phyloP scores from a whole-genome alignment of 2,329 filamentous ascomycete species.

The Monilinia polystroma region DNA sequence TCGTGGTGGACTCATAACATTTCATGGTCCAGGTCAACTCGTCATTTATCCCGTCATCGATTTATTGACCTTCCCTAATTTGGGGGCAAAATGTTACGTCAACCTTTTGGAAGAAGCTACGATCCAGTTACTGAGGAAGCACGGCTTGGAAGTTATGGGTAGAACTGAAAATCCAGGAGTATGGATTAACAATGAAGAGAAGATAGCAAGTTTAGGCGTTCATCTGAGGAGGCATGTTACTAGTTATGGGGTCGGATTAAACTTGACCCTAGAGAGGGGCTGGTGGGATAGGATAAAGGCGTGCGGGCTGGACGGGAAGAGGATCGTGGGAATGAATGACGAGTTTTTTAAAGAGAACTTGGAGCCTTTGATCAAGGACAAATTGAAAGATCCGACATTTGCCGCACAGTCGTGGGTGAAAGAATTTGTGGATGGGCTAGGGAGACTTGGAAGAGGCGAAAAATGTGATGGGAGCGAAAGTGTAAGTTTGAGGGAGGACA shows the following conservation, averaged over 20 bases:
- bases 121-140: neutral
- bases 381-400: neutral
- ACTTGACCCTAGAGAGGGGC: slow-evolving; percentile 63
- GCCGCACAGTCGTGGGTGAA: neutral
- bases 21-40: slow-evolving; percentile 90
- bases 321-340: slow-evolving; percentile 66
- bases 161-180: slow-evolving; percentile 59
- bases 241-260: slow-evolving; percentile 79
- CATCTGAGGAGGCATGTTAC: slow-evolving; percentile 82
- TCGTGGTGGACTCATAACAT: slow-evolving; percentile 90
- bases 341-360: neutral
- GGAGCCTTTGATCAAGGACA: neutral
- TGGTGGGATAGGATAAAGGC: slow-evolving; percentile 79
- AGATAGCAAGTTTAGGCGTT: slow-evolving; percentile 91
- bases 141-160: neutral
- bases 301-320: slow-evolving; percentile 79
- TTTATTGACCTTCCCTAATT: slow-evolving; percentile 22
- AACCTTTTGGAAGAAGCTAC: slow-evolving; percentile 12
- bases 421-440: neutral
- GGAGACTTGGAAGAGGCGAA: slow-evolving; percentile 1
- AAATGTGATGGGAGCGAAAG: slow-evolving; percentile 1
- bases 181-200: slow-evolving; percentile 46
- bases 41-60: slow-evolving; percentile 93
- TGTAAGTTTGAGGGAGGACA: too few relatives aligned
- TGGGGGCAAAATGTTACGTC: neutral